A percentile compares a stretch with the other conserved stretches of the same genome.
These are phyloP conservation scores for Leccinum imitatum DNA, from an alignment of 768 basidiomycete genomes.

Conservation along the genomic window DNA sequence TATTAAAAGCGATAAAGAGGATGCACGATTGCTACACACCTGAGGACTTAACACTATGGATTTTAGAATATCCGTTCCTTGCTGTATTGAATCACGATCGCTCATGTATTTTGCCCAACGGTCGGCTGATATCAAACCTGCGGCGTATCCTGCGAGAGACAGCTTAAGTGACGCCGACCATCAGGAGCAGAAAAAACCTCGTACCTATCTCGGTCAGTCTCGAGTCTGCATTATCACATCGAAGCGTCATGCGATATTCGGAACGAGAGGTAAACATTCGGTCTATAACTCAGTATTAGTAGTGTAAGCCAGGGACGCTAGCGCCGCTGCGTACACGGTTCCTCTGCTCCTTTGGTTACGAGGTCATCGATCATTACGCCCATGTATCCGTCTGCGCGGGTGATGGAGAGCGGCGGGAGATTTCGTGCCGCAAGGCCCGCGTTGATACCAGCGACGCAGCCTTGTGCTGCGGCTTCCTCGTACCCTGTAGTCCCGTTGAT, in stretches of 20 bases:
- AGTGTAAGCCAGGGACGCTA: not conserved
- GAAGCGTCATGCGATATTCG: slow-evolving; percentile 85
- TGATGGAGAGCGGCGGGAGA: slow-evolving; percentile 58
- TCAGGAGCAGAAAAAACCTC: slow-evolving; percentile 3
- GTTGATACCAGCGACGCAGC: slow-evolving; percentile 84
- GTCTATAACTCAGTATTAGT: slow-evolving; percentile 45
- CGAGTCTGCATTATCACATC: slow-evolving; percentile 87
- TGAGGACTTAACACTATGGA: slow-evolving; percentile 41
- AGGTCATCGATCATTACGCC: slow-evolving; percentile 95
- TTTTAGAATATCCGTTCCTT: slow-evolving; percentile 36
- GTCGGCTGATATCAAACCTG: too few relatives aligned
- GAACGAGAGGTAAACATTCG: slow-evolving; percentile 93
- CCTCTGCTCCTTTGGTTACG: slow-evolving; percentile 83
- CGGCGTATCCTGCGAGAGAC: too few relatives aligned
- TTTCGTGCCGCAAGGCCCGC: slow-evolving; percentile 69
- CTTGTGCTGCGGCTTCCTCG: slow-evolving; percentile 92
- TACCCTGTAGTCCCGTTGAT: slow-evolving; percentile 95
- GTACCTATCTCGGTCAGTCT: slow-evolving; percentile 76
- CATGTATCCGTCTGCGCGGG: slow-evolving; percentile 82
- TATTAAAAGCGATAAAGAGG: not conserved
- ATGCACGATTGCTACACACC: slow-evolving; percentile 20
- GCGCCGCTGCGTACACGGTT: slow-evolving; percentile 62
- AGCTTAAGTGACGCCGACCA: not conserved
- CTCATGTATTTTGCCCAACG: too few relatives aligned
- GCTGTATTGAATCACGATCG: too few relatives aligned